Evolutionary conservation across 192 early-diverging fungal genomes (phyloP).

Genomic region (Linnemannia exigua): DNA sequence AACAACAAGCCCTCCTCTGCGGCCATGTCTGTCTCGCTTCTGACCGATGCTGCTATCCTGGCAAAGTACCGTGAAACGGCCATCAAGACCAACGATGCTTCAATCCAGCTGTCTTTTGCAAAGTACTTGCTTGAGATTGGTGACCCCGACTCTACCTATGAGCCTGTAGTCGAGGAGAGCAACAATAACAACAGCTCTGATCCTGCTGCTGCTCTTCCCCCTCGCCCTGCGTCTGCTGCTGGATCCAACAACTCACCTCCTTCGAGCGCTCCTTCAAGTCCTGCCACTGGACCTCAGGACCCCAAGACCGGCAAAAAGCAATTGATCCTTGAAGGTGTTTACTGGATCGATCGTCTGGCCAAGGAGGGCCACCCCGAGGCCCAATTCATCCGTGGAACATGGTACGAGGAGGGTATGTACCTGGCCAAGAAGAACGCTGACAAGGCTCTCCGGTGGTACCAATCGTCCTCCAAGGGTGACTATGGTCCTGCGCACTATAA

Average conservation of each 20-base stretch:
- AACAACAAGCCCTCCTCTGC: conserved; percentile 19
- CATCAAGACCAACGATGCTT: conserved; percentile 80
- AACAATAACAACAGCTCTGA: background rate
- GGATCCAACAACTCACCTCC: conserved; percentile 4
- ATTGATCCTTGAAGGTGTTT: conserved; percentile 72
- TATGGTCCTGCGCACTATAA: conserved; percentile 76
- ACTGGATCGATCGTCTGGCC: conserved; percentile 81
- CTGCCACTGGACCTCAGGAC: conserved; percentile 19
- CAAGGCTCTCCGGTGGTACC: conserved; percentile 78
- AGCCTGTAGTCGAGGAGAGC: background rate
- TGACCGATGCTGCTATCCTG: conserved; percentile 55
- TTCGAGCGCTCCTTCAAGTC: conserved; percentile 12
- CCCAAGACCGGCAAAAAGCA: conserved; percentile 39
- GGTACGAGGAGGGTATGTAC: conserved; percentile 78
- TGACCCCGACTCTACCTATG: conserved; percentile 8
- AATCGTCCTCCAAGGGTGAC: conserved; percentile 75
- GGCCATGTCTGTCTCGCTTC: conserved; percentile 40
- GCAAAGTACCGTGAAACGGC: conserved; percentile 84
- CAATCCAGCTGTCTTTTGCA: conserved; percentile 82
- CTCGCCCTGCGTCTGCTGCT: conserved; percentile 2
- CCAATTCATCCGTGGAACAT: conserved; percentile 79
- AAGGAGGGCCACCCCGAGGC: conserved; percentile 80
- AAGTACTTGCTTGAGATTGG: conserved; percentile 82
- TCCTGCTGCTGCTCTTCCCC: background rate
- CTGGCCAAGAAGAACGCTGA: conserved; percentile 66